Evolutionary conservation across 345 rosid genomes (phyloP).

Genomic region (Ricinus communis): DNA sequence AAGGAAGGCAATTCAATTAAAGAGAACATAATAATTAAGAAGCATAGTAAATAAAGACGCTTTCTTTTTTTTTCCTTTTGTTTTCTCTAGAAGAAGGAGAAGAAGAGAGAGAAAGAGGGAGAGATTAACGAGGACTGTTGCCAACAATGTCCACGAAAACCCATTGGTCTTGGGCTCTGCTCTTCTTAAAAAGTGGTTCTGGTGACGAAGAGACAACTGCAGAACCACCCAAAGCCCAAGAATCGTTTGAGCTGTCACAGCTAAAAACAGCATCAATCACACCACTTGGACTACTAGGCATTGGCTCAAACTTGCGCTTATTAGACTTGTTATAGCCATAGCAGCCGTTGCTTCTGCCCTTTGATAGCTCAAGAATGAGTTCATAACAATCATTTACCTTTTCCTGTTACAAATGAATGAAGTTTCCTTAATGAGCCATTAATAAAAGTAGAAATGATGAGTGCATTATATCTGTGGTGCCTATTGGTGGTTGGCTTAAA

Average conservation of each 20-base stretch:
- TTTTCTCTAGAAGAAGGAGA: neutral
- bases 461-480: neutral
- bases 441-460: no score
- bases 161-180: conserved; percentile 45
- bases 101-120: neutral
- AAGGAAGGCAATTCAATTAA: neutral
- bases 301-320: conserved; percentile 23
- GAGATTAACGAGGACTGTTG: conserved; percentile 31
- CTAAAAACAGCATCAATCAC: conserved; percentile 30
- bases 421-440: neutral
- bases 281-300: conserved; percentile 32
- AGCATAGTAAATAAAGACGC: neutral
- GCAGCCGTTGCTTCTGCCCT: neutral
- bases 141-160: conserved; percentile 41
- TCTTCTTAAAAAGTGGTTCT: conserved; percentile 52
- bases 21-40: conserved; percentile 22
- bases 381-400: conserved; percentile 23
- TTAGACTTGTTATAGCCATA: neutral
- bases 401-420: conserved; percentile 16
- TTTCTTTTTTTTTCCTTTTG: no score
- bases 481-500: no score
- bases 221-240: conserved; percentile 25
- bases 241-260: conserved; percentile 33
- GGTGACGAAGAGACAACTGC: conserved; percentile 28
- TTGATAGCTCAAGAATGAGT: conserved; percentile 17